A percentile compares a stretch with the other conserved stretches of the same genome.
phyloP scores from a whole-genome alignment of 176 grass and related monocot species.

The Microstegium vimineum region DNA sequence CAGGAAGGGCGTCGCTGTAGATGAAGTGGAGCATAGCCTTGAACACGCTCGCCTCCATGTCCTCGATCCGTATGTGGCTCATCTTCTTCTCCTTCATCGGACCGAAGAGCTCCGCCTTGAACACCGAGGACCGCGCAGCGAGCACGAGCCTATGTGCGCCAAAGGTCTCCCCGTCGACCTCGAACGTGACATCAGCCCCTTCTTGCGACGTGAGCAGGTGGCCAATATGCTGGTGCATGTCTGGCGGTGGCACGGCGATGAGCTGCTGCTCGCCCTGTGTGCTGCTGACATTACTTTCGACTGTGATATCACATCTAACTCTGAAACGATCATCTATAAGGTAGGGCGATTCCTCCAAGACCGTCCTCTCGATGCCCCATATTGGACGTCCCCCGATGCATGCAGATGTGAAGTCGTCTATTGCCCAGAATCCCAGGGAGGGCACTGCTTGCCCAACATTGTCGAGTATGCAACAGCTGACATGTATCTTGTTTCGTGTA shows the following conservation, averaged over 20 bases:
- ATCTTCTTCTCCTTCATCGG: slow-evolving; percentile 17
- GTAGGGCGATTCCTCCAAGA: neutral
- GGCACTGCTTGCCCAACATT: too few relatives aligned
- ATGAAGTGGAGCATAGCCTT: slow-evolving; percentile 37
- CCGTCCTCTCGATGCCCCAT: neutral
- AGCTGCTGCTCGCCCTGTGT: neutral
- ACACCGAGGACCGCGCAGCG: slow-evolving; percentile 17
- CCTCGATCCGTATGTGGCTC: neutral
- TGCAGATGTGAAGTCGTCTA: too few relatives aligned
- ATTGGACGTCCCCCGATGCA: too few relatives aligned
- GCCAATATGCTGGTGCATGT: neutral
- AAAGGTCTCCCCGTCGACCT: neutral
- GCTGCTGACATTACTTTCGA: neutral
- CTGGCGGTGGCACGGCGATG: neutral
- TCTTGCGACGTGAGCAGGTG: neutral
- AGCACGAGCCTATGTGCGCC: neutral
- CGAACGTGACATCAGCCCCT: slow-evolving; percentile 5
- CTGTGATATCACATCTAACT: neutral
- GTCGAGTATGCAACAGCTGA: too few relatives aligned
- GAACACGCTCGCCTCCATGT: slow-evolving; percentile 25
- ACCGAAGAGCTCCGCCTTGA: slow-evolving; percentile 13
- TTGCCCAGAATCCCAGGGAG: too few relatives aligned
- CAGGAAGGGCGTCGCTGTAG: slow-evolving; percentile 21
- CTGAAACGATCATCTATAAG: neutral
- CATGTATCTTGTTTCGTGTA: too few relatives aligned